Evolutionary conservation across 2,329 filamentous ascomycete species (phyloP), one percentile per base, ranked within the genome.

Genomic region (Pestalotiopsis sp.): DNA sequence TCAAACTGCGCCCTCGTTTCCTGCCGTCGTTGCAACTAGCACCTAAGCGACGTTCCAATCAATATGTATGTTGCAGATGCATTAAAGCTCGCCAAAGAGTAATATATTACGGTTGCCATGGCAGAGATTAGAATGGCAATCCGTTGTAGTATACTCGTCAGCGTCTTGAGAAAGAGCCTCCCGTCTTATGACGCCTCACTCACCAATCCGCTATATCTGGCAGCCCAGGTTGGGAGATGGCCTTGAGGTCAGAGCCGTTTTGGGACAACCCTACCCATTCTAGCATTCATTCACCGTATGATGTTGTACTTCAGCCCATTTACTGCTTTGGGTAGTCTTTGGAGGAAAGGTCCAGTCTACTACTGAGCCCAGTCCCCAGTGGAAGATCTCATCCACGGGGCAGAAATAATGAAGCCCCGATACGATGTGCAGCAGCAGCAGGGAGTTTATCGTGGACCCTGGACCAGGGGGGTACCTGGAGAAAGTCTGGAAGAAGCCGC

Each of bases 21-120:
- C 36, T 66, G n/a, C 63, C 63, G 45, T 56, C 27, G 12, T 45
- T 66, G 45, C 45, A 66, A 27, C 63, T 66, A 56, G 23, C 14
- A 52, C 36, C 25, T 58, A 64, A 58, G 63, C 63, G 63, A 66
- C 25, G 41, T 57, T 56, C 63, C 63, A 66, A 66, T 56, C 25
- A 38, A 36, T 57, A 31, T 23, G 20, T 17, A 17, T 49, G 61
- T 64, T 14, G n/a, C 27, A 36, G 11, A 25, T 58, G 45, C 63
- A 45, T 25, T 23, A 45, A 49, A 31, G 27, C n/a, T n/a, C 12
- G 38, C 38, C 9, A 11, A 49, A 12, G 13, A 17, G 25, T 27
- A 52, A 56, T 25, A 12, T 27, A 65, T 14, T 27, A 17, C 7
- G 20, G n/a, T n/a, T 25, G 62, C 40, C 4, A 23, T 49, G 45